Conservation (phyloP, 208 protist species). For the Phytomonas francai region DNA sequence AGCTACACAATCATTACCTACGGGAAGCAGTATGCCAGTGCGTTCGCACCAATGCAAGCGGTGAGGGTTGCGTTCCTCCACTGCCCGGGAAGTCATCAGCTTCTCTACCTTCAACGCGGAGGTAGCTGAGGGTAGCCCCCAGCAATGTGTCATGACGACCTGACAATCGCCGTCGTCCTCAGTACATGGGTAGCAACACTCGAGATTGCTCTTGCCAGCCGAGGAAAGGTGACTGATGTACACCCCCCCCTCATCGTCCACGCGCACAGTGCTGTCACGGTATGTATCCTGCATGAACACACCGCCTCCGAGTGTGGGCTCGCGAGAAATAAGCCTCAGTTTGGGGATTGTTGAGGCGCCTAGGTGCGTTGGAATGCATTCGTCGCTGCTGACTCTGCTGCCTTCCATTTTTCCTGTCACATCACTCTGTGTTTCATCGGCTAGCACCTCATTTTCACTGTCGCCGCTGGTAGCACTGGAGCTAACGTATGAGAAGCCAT, state of each 20-base stretch:
- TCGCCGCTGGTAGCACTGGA: not conserved
- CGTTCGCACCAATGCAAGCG: conserved; percentile 23
- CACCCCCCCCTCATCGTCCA: conserved; percentile 35
- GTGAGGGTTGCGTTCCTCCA: conserved; percentile 14
- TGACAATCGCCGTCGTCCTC: not conserved
- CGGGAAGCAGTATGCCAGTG: conserved; percentile 15
- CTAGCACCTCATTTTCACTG: not conserved
- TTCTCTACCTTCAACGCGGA: conserved; percentile 16
- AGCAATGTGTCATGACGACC: conserved; percentile 2
- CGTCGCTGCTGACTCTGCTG: not conserved
- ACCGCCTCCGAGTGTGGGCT: conserved; percentile 13
- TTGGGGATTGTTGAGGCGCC: conserved; percentile 1
- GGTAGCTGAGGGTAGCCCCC: conserved; percentile 12
- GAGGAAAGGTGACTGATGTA: not conserved
- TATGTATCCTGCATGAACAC: conserved; percentile 18
- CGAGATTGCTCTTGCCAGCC: not conserved
- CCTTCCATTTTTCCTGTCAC: not conserved
- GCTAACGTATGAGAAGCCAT: not conserved
- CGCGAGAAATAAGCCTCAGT: conserved; percentile 19
- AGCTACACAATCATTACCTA: conserved; percentile 22
- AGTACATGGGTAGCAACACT: not conserved
- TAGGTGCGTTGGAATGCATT: not conserved
- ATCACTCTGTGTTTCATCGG: not conserved
- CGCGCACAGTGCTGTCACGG: conserved; percentile 24
- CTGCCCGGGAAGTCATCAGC: conserved; percentile 11